Conservation (phyloP, 2,329 filamentous ascomycete species). For the Aureobasidium melanogenum region DNA sequence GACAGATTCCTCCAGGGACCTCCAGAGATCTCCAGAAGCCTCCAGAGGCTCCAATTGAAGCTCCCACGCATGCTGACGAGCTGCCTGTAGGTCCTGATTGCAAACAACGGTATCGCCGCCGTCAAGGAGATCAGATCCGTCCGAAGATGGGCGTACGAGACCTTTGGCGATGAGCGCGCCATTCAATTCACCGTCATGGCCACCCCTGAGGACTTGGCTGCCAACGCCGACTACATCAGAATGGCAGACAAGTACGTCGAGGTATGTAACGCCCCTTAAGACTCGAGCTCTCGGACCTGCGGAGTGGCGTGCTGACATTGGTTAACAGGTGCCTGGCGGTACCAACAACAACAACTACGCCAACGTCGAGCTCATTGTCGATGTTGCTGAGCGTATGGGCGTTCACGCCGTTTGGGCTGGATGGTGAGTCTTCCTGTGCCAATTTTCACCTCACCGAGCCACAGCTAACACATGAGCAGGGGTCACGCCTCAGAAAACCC, state of each 20-base stretch:
- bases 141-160: conserved; percentile 99
- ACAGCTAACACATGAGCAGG: conserved; percentile 40
- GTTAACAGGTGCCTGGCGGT: conserved; percentile 69
- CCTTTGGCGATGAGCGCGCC: conserved; percentile 93
- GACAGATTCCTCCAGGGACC: background rate
- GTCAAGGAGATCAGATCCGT: conserved; percentile 99
- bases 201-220: conserved; percentile 91
- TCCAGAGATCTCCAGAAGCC: background rate
- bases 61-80: conserved; percentile 18
- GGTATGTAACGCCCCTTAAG: conserved; percentile 33
- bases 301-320: conserved; percentile 9
- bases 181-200: conserved; percentile 99
- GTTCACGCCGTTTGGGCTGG: conserved; percentile 98
- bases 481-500: conserved; percentile 98
- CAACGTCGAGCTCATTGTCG: conserved; percentile 98
- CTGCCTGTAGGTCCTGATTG: conserved; percentile 72
- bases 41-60: background rate
- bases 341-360: conserved; percentile 99
- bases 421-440: conserved; percentile 55
- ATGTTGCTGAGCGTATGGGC: conserved; percentile 96
- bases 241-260: conserved; percentile 99
- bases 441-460: background rate
- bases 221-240: conserved; percentile 98
- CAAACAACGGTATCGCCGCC: conserved; percentile 98
- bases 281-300: background rate